Evolutionary conservation across 306 rosid genomes (phyloP), one percentile per base, ranked within the genome.

Genomic region (Arachis stenosperma): DNA sequence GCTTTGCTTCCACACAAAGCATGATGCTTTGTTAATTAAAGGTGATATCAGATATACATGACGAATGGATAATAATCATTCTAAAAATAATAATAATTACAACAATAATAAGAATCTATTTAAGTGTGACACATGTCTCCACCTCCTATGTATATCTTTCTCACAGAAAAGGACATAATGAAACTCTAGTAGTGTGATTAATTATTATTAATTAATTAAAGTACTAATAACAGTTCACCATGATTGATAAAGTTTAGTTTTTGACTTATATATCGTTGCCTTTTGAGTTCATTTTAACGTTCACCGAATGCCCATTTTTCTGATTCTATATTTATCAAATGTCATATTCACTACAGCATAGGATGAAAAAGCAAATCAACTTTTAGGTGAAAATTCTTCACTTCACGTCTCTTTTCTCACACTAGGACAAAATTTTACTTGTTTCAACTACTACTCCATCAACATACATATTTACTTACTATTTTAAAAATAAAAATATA

Each of bases 261-360:
- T 52, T 68, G 48, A 40, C 64, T 41, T 40, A 22, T 9, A 22
- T 9, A 40, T 0, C 9, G 65, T 7, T 7, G 42, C 51, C 52
- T 69, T 56, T 56, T 55, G 44, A 70, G 65, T 12, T 70, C 6
- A 47, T 69, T 37, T 30, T 53, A 61, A 6, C 69, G 22, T 53
- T 74, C 70, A 62, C 8, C n/a, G 30, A 51, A 48, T 51, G 36
- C 6, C 36, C n/a, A 33, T 33, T 39, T 60, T 72, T 57, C 42
- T 58, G n/a, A 56, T 70, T 61, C 33, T 29, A 43, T 56, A 8
- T 33, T 2, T 33, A 33, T 33, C 37, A 33, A 33, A 33, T 29
- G 57, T 70, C 66, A 47, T 29, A 29, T 70, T 70, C 75, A 29
- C 4, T 70, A 40, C 66, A 70, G 30, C 66, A 3, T 14, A 29